Conservation (phyloP, 1,139 yeast genomes). For the Yueomyces sp. region DNA sequence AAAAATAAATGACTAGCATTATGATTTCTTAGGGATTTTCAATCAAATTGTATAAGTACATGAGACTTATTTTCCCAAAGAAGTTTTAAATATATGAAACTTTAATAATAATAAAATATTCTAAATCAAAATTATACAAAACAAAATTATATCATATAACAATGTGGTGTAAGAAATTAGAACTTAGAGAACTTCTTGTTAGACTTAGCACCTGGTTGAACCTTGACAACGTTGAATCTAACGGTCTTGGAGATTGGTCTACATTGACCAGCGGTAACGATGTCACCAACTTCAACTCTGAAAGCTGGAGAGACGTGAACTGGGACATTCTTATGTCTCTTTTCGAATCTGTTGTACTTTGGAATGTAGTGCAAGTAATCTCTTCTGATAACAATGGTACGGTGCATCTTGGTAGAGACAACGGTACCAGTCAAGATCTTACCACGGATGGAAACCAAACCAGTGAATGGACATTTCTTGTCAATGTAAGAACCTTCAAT, state of each 20-base stretch:
- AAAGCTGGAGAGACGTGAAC: constrained; percentile 99
- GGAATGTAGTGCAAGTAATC: constrained; percentile 99
- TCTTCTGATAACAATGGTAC: constrained; percentile 99
- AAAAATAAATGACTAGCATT: no score
- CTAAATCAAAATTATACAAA: background rate
- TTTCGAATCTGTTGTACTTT: constrained; percentile 99
- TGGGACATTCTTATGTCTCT: constrained; percentile 99
- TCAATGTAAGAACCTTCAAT: constrained; percentile 98
- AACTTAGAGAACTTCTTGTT: constrained; percentile 92
- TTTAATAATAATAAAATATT: no score
- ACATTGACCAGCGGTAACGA: constrained; percentile 99
- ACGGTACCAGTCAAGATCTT: constrained; percentile 97
- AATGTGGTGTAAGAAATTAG: constrained; percentile 32
- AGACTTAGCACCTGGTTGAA: constrained; percentile 76
- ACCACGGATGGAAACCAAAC: constrained; percentile 97
- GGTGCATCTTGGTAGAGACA: constrained; percentile 99
- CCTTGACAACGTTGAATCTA: constrained; percentile 98
- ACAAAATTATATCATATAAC: background rate
- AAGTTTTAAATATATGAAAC: no score
- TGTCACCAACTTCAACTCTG: constrained; percentile 99
- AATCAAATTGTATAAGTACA: no score
- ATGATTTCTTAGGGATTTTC: no score
- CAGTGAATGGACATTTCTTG: constrained; percentile 99
- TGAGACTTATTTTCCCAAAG: no score
- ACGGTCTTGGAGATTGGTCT: constrained; percentile 99